Conservation (phyloP, 768 basidiomycete species). For the Boletus rufocinnamomeus region DNA sequence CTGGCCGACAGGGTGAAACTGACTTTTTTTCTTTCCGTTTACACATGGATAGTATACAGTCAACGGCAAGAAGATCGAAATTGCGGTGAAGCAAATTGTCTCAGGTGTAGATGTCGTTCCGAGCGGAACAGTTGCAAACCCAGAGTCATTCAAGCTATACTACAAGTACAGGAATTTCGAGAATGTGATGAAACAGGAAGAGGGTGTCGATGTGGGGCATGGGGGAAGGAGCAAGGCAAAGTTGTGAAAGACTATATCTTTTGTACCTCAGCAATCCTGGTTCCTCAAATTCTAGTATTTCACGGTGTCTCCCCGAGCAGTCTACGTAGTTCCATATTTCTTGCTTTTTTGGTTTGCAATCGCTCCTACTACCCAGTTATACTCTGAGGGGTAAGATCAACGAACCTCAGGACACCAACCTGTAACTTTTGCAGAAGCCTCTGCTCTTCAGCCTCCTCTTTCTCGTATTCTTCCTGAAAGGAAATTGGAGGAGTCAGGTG, state of each 20-base stretch:
- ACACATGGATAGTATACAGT: constrained; percentile 60
- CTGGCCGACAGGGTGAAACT: background rate
- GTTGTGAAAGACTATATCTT: constrained; percentile 12
- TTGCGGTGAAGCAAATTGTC: constrained; percentile 75
- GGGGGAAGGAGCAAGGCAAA: constrained; percentile 6
- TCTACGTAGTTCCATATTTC: constrained; percentile 14
- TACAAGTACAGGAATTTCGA: constrained; percentile 63
- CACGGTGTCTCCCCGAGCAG: constrained; percentile 13
- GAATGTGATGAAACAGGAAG: constrained; percentile 21
- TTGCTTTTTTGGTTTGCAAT: constrained; percentile 6
- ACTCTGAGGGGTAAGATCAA: background rate
- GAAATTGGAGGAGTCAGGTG: background rate
- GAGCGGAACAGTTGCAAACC: constrained; percentile 76
- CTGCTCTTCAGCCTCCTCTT: constrained; percentile 17
- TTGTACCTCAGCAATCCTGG: background rate
- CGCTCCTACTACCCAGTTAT: constrained; percentile 2
- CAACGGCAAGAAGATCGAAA: constrained; percentile 79
- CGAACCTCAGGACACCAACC: background rate
- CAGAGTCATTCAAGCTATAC: constrained; percentile 63
- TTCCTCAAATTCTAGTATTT: background rate
- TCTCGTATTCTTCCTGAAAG: constrained; percentile 10
- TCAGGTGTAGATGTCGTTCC: constrained; percentile 65
- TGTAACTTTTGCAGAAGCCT: constrained; percentile 16
- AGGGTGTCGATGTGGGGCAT: constrained; percentile 5
- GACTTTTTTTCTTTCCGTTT: background rate